These are phyloP conservation scores for Aspergillus aculeatinus DNA, from an alignment of 2,329 filamentous ascomycete species.

Conservation along the genomic window DNA sequence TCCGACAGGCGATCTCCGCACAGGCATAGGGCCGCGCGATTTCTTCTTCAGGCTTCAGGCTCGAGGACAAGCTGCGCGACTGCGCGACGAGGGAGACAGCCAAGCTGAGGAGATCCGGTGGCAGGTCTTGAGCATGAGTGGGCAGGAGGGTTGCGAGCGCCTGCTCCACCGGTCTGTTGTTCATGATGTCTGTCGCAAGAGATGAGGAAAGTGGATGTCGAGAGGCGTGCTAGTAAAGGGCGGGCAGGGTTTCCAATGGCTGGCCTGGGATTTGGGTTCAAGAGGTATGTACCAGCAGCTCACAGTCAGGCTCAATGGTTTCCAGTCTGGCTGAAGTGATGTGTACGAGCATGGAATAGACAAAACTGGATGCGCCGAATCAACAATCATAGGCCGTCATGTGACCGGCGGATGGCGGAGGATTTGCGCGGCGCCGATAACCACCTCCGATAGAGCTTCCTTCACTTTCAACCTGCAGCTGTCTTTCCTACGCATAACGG, in stretches of 20 bases:
- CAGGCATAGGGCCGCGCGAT: slow-evolving; percentile 82
- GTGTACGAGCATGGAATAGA: neutral
- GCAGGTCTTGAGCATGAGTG: slow-evolving; percentile 66
- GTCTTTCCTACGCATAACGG: no score
- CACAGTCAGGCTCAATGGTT: neutral
- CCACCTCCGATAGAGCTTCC: slow-evolving; percentile 1
- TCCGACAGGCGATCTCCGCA: slow-evolving; percentile 84
- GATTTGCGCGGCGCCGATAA: slow-evolving; percentile 1
- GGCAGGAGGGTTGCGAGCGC: slow-evolving; percentile 73
- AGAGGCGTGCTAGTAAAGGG: neutral
- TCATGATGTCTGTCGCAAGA: slow-evolving; percentile 54
- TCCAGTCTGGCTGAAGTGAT: neutral
- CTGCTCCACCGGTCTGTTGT: slow-evolving; percentile 67
- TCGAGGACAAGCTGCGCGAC: slow-evolving; percentile 73
- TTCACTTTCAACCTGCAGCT: neutral
- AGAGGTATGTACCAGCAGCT: neutral
- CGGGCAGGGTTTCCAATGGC: neutral
- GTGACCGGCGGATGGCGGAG: slow-evolving; percentile 10
- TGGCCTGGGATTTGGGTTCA: neutral
- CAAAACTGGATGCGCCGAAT: neutral
- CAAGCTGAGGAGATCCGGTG: slow-evolving; percentile 67
- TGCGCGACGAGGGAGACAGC: slow-evolving; percentile 74
- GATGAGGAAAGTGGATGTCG: neutral
- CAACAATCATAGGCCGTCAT: slow-evolving; percentile 5
- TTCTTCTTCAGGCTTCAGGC: slow-evolving; percentile 81